Conservation (phyloP, 1,284 basidiomycete genomes). For the Cutaneotrichosporon arboriforme region DNA sequence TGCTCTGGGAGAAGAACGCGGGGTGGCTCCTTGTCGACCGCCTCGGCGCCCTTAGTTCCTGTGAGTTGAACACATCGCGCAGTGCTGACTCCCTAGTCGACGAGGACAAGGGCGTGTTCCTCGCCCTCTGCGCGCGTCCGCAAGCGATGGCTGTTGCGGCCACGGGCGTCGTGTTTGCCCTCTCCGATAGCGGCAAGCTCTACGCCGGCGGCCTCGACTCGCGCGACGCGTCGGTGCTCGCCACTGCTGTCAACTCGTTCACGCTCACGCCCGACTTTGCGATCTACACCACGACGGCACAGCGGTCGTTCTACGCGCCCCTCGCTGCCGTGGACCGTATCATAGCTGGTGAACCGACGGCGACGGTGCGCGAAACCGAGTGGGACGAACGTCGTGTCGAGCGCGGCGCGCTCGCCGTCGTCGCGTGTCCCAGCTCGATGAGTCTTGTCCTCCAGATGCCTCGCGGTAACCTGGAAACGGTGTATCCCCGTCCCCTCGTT, state of each 20-base stretch:
- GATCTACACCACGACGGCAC: conserved; percentile 78
- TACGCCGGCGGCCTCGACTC: conserved; percentile 48
- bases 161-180: conserved; percentile 58
- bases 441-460: conserved; percentile 94
- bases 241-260: conserved; percentile 72
- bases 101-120: background rate
- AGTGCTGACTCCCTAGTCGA: background rate
- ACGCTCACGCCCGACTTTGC: conserved; percentile 72
- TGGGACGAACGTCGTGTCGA: conserved; percentile 77
- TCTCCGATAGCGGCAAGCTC: conserved; percentile 62
- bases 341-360: conserved; percentile 27
- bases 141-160: conserved; percentile 22
- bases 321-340: conserved; percentile 45
- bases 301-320: conserved; percentile 73
- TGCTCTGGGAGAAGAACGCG: conserved; percentile 27
- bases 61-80: conserved; percentile 2
- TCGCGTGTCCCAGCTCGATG: conserved; percentile 79
- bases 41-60: conserved; percentile 20
- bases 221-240: conserved; percentile 48
- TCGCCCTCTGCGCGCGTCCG: conserved; percentile 27
- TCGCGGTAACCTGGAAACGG: conserved; percentile 90
- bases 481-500: conserved; percentile 87
- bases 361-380: conserved; percentile 37
- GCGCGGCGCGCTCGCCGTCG: conserved; percentile 77
- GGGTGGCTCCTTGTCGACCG: conserved; percentile 30